Evolutionary conservation across 345 rosid genomes (phyloP), one percentile per base, ranked within the genome.

Genomic region (Hibiscus syriacus): DNA sequence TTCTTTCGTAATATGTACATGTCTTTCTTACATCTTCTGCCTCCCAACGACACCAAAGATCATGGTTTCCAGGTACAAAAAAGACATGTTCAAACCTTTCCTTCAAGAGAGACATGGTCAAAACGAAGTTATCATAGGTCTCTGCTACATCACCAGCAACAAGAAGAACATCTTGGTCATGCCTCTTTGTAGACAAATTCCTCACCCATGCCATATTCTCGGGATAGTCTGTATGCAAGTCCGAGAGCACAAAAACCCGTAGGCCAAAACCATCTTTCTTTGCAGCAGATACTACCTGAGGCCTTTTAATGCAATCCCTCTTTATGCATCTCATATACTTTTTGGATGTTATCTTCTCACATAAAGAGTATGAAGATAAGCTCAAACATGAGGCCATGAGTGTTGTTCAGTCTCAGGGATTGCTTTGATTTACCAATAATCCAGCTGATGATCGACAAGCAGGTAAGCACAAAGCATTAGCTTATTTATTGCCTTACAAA

Each of bases 61-160:
- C 86, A 68, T 87, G 89, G 67, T 87, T 87, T 53, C 87, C 87
- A 12, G 92, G 92, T 11, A 83, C 81, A 64, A 49, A 87, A 34
- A 87, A 80, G 53, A 85, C 84, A 58, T 80, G 80, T 26, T 68
- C 60, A 55, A 85, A 85, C 63, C 78, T 76, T 55, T 83, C 87
- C 76, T 80, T 85, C 82, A 87, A 66, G 56, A 83, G 81, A 39
- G 84, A 79, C 89, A 87, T 81, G 0, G 89, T 85, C 22, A 66
- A 62, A 68, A 70, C 57, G n/a, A 87, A 85, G 25, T 83, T 77
- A 48, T 68, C 22, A 38, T 63, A 76, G 0, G 81, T 80, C 80
- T 87, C 89, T 0, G 92, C 89, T 2, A 87, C 87, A 74, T 87
- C 92, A 23, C 92, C 86, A 3, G 87, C 87, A 66, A 85, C 84